A percentile compares a stretch with the other conserved stretches of the same genome.
Conservation (phyloP, 2,329 filamentous ascomycete genomes). For the Simplicillium aogashimaense region DNA sequence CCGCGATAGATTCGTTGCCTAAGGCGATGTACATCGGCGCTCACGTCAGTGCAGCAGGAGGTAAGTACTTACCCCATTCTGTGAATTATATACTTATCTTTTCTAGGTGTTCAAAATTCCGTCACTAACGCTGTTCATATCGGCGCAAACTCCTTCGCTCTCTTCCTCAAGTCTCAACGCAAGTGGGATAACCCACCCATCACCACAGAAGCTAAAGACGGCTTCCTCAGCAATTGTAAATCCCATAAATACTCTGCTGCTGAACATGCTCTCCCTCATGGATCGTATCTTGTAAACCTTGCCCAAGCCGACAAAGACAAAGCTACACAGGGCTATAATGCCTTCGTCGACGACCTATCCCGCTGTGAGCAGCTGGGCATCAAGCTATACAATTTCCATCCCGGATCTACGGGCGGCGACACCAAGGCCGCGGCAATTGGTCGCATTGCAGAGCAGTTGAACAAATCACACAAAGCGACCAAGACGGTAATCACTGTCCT, state of each 20-base stretch:
- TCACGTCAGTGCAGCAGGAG: conserved; percentile 84
- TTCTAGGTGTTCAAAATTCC: conserved; percentile 75
- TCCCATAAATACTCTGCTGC: conserved; percentile 61
- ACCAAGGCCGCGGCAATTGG: conserved; percentile 59
- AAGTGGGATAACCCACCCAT: conserved; percentile 87
- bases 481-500: conserved; percentile 70
- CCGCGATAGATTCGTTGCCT: conserved; percentile 51
- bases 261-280: conserved; percentile 77
- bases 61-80: conserved; percentile 29
- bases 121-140: conserved; percentile 70
- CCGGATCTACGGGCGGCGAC: conserved; percentile 67
- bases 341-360: conserved; percentile 79
- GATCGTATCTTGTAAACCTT: conserved; percentile 93
- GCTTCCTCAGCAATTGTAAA: conserved; percentile 61
- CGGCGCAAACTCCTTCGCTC: conserved; percentile 84
- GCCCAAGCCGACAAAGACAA: conserved; percentile 74
- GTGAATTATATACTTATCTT: conserved; percentile 6
- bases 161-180: conserved; percentile 92
- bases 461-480: conserved; percentile 70
- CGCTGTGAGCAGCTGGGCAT: conserved; percentile 84
- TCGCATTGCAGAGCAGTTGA: conserved; percentile 74
- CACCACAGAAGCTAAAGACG: conserved; percentile 52
- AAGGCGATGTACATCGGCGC: conserved; percentile 76
- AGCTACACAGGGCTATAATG: conserved; percentile 73
- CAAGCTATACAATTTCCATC: conserved; percentile 94